Conservation (phyloP, 108 stramenopile species). For the Schizochytrium sp. region DNA sequence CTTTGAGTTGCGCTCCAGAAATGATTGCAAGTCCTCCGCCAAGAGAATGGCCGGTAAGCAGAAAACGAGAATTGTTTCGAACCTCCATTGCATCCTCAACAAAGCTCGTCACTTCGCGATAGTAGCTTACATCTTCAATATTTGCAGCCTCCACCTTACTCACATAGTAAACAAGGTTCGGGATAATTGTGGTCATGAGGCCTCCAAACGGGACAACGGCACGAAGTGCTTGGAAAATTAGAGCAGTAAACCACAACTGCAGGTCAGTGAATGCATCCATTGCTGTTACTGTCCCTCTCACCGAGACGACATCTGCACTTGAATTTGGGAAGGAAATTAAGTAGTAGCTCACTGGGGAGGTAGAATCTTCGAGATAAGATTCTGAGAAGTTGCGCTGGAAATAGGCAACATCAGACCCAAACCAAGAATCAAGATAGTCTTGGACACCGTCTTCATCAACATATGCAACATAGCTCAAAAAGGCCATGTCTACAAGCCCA, state of each 20-base stretch:
- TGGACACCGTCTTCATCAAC: constrained; percentile 64
- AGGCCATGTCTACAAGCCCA: constrained; percentile 25
- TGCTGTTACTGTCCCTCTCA: constrained; percentile 81
- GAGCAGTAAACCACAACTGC: constrained; percentile 82
- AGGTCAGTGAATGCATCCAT: constrained; percentile 82
- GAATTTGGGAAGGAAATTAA: neutral
- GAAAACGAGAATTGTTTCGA: constrained; percentile 62
- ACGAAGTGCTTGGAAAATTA: constrained; percentile 78
- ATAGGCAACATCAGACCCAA: constrained; percentile 73
- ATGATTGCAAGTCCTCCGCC: constrained; percentile 86
- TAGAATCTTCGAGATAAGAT: constrained; percentile 68
- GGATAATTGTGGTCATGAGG: constrained; percentile 79
- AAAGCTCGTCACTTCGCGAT: constrained; percentile 68
- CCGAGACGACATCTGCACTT: constrained; percentile 73
- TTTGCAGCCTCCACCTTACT: constrained; percentile 65
- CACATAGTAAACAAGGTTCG: constrained; percentile 72
- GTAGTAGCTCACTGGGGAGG: constrained; percentile 28
- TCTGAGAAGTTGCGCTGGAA: constrained; percentile 66
- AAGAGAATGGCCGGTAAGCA: constrained; percentile 69
- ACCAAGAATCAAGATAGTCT: constrained; percentile 76
- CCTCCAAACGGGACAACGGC: constrained; percentile 78
- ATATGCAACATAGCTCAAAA: constrained; percentile 69
- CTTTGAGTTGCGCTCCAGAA: constrained; percentile 81
- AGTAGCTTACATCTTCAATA: constrained; percentile 71
- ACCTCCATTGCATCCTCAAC: constrained; percentile 56